These are phyloP conservation scores for Salix viminalis DNA, from an alignment of 345 rosid species.

Conservation along the genomic window DNA sequence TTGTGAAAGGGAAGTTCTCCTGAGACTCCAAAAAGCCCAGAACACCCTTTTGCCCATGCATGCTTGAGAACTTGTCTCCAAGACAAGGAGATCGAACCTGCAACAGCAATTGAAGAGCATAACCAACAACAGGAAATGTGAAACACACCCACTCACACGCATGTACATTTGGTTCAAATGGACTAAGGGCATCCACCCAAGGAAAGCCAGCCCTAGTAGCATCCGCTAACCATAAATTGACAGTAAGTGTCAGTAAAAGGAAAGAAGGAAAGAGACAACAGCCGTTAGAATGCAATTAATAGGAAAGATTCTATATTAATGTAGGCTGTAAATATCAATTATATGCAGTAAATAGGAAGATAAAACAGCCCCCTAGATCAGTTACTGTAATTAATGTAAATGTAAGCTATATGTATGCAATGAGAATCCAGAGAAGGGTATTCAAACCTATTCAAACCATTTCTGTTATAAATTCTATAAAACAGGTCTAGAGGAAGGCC, in stretches of 20 bases:
- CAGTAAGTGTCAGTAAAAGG: too few relatives aligned
- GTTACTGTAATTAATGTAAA: too few relatives aligned
- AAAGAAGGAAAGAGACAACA: too few relatives aligned
- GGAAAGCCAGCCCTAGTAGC: neutral
- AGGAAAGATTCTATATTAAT: too few relatives aligned
- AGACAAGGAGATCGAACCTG: constrained; percentile 85
- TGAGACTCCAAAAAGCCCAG: constrained; percentile 84
- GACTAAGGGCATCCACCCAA: neutral
- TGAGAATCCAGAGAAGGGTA: too few relatives aligned
- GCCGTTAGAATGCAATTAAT: too few relatives aligned
- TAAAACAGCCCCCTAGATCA: too few relatives aligned
- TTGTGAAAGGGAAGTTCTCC: constrained; percentile 85
- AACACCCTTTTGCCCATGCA: constrained; percentile 99
- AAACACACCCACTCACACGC: neutral
- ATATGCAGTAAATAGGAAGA: too few relatives aligned
- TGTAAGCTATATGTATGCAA: too few relatives aligned
- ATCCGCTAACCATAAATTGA: neutral
- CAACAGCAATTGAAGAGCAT: neutral
- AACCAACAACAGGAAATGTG: neutral
- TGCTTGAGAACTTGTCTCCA: constrained; percentile 94
- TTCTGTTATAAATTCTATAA: too few relatives aligned
- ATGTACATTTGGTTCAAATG: neutral
- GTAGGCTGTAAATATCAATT: too few relatives aligned
- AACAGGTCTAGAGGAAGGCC: neutral
- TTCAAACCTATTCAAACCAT: too few relatives aligned